phyloP scores from a whole-genome alignment of 768 basidiomycete genomes.

The Collybia mongolica region DNA sequence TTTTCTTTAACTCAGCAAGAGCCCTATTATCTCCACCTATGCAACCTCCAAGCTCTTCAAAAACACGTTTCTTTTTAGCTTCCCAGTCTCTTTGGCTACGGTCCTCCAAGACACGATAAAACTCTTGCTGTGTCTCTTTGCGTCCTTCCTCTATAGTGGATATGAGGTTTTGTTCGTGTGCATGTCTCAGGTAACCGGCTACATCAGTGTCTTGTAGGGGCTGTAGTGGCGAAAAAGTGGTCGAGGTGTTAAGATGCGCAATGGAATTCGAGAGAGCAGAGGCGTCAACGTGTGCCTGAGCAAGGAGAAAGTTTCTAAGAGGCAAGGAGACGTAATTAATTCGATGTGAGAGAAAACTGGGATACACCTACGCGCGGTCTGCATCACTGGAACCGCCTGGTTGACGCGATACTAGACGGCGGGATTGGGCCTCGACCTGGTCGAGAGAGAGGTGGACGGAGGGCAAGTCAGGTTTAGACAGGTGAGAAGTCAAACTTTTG shows the following conservation, averaged over 20 bases:
- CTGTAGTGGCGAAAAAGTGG: constrained; percentile 87
- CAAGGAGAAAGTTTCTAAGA: constrained; percentile 83
- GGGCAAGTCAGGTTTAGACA: constrained; percentile 80
- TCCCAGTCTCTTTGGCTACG: constrained; percentile 84
- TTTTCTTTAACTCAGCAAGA: constrained; percentile 60
- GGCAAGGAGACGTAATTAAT: constrained; percentile 4
- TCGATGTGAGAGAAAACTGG: background rate
- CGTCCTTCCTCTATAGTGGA: constrained; percentile 91
- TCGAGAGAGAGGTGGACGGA: constrained; percentile 88
- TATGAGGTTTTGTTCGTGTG: constrained; percentile 92
- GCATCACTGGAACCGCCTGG: constrained; percentile 61
- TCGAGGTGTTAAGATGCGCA: constrained; percentile 74
- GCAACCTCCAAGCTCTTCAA: constrained; percentile 83
- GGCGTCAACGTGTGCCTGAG: constrained; percentile 91
- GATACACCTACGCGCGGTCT: constrained; percentile 64
- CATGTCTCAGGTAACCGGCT: constrained; percentile 90
- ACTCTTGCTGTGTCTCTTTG: constrained; percentile 80
- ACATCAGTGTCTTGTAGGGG: constrained; percentile 94
- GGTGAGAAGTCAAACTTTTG: constrained; percentile 72
- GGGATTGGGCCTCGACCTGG: constrained; percentile 92
- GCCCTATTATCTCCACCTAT: constrained; percentile 54
- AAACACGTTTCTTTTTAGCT: constrained; percentile 83
- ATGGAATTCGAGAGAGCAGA: constrained; percentile 84
- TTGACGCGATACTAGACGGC: constrained; percentile 76
- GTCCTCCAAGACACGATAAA: constrained; percentile 78